These are phyloP conservation scores for Cladosporium velox DNA, from an alignment of 2,329 filamentous ascomycete genomes.

Conservation along the genomic window DNA sequence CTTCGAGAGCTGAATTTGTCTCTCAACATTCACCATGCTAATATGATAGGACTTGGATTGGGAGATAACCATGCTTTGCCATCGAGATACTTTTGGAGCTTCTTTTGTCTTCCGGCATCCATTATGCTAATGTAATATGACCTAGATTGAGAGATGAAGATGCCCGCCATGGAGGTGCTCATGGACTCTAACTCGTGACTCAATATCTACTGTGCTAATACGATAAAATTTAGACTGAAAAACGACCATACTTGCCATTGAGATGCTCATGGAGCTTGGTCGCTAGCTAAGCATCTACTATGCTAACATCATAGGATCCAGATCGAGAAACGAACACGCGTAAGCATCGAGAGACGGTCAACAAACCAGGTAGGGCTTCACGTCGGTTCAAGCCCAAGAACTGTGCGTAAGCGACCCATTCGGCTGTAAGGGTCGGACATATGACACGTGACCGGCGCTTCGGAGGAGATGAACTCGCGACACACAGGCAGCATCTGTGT, in stretches of 20 bases:
- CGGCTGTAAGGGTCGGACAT: background rate
- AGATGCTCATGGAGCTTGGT: background rate
- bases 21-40: background rate
- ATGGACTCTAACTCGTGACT: too few species aligned
- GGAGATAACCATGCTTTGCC: background rate
- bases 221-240: too few species aligned
- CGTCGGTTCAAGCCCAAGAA: too few species aligned
- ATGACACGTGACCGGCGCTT: constrained; percentile 10
- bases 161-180: too few species aligned
- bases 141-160: background rate
- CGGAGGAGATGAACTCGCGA: background rate
- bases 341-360: too few species aligned
- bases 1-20: background rate
- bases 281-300: background rate
- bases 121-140: background rate
- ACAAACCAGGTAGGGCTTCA: too few species aligned
- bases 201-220: too few species aligned
- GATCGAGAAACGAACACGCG: background rate
- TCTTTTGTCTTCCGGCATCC: background rate
- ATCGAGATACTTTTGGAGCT: background rate
- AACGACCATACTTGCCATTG: background rate
- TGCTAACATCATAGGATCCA: background rate
- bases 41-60: background rate
- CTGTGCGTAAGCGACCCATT: background rate
- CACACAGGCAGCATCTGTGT: too few species aligned